A percentile compares a stretch with the other conserved stretches of the same genome.
phyloP scores from a whole-genome alignment of 441 rosid genomes.

The Pelargonium fulgidum region DNA sequence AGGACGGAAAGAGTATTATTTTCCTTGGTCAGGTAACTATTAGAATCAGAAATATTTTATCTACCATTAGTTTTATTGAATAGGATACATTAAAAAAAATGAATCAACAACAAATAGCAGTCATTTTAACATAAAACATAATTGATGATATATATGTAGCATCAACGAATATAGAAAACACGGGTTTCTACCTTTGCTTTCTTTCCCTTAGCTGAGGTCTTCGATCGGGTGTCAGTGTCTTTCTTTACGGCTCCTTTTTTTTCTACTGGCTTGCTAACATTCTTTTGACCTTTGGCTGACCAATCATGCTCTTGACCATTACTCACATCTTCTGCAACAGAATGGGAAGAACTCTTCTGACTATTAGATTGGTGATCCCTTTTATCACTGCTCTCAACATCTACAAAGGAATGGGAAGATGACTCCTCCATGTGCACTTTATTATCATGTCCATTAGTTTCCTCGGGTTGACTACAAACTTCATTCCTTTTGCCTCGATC shows the following conservation, averaged over 20 bases:
- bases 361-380: slow-evolving; percentile 20
- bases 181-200: slow-evolving; percentile 53
- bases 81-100: not conserved
- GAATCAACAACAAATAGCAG: not conserved
- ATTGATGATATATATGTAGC: not conserved
- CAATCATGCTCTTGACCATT: not conserved
- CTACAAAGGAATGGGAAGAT: slow-evolving; percentile 19
- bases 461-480: slow-evolving; percentile 25
- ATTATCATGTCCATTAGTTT: slow-evolving; percentile 27
- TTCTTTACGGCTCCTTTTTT: slow-evolving; percentile 36
- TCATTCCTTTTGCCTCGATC: slow-evolving; percentile 37
- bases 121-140: not conserved
- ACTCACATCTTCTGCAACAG: too few species aligned
- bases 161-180: not conserved
- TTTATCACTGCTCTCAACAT: slow-evolving; percentile 20
- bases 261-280: slow-evolving; percentile 25
- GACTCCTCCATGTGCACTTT: slow-evolving; percentile 27
- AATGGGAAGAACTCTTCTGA: not conserved
- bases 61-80: not conserved
- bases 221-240: slow-evolving; percentile 38
- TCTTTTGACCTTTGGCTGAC: slow-evolving; percentile 16
- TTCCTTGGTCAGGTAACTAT: not conserved
- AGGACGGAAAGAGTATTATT: not conserved
- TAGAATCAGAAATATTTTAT: not conserved
- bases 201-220: slow-evolving; percentile 67